Base-by-base conservation (phyloP, 2,329 filamentous ascomycete genomes). In the Arthrinium puccinioides region DNA sequence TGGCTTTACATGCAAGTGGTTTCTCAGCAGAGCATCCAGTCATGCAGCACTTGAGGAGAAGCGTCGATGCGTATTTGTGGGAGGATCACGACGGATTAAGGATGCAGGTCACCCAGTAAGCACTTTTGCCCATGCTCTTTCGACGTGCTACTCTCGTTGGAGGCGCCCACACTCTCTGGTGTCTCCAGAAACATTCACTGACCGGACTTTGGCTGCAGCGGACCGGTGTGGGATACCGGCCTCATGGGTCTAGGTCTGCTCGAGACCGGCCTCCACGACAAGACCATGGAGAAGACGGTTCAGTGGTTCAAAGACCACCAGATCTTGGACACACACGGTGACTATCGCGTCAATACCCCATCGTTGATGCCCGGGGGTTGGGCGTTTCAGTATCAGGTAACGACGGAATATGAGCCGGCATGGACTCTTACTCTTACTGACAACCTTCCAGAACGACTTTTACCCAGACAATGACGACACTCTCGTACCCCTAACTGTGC, bases 391-490 rank as follows among this genome's bases (percentile, higher is more conserved):
- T 58, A 59, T 21, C 23, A 14, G 18, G 31, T 33, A 14, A 33
- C 18, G 11, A 6, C 23, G 5, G n/a, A 13, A 4, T 21, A 32
- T 20, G 30, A 32, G 14, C 21, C n/a, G 21, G n/a, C 21, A 4
- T 16, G 2, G 20, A 13, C 16, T 8, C 13, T 21, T 14, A 21
- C 20, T 21, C 31, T 33, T 5, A 33, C 31, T 33, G n/a, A n/a
- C n/a, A n/a, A n/a, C 18, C 18, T 21, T 4, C 36, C 9, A 37
- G 13, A 59, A 58, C 39, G 52, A 35, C 3, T 53, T 48, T 41
- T 59, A 57, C 38, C 57, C 55, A 1, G 57, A 60, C 38, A 44
- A 56, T 4, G 57, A 60, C 27, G 55, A 60, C 41, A 60, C 59
- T 1, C 49, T 55, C 1, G 57, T 47, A 1, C 50, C 44, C 3